These are phyloP conservation scores for Kwoniella sp. DNA, from an alignment of 768 basidiomycete species.

Conservation along the genomic window DNA sequence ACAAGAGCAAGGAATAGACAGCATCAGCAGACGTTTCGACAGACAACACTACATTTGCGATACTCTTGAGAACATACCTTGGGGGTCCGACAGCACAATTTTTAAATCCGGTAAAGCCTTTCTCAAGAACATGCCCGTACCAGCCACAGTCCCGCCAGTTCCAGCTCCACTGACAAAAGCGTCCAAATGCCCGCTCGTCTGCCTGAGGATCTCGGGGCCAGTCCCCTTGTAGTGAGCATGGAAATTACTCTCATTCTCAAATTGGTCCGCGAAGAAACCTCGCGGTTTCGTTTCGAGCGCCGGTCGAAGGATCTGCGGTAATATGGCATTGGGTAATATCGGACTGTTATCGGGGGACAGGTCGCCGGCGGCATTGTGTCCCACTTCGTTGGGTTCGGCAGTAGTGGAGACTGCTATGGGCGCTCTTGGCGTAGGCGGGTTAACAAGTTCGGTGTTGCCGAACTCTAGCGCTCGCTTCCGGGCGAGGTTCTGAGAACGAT, in stretches of 20 bases:
- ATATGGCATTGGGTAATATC: background rate
- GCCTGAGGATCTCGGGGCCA: conserved; percentile 92
- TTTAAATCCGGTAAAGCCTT: conserved; percentile 67
- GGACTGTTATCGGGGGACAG: background rate
- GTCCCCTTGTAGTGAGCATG: conserved; percentile 86
- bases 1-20: background rate
- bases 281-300: conserved; percentile 60
- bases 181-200: conserved; percentile 77
- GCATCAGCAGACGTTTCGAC: too few species aligned
- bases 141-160: conserved; percentile 95
- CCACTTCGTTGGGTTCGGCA: conserved; percentile 61
- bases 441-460: conserved; percentile 59
- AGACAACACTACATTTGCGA: too few species aligned
- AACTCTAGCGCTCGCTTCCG: conserved; percentile 75
- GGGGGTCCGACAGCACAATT: conserved; percentile 83
- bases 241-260: conserved; percentile 92
- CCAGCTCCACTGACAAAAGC: conserved; percentile 92
- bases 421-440: conserved; percentile 37
- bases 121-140: conserved; percentile 78
- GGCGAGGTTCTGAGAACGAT: conserved; percentile 73
- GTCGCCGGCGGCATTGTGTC: conserved; percentile 47
- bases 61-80: conserved; percentile 60
- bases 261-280: conserved; percentile 92
- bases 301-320: conserved; percentile 20
- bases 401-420: conserved; percentile 44